phyloP scores from a whole-genome alignment of 2,329 filamentous ascomycete genomes.

The Zymoseptoria brevis region DNA sequence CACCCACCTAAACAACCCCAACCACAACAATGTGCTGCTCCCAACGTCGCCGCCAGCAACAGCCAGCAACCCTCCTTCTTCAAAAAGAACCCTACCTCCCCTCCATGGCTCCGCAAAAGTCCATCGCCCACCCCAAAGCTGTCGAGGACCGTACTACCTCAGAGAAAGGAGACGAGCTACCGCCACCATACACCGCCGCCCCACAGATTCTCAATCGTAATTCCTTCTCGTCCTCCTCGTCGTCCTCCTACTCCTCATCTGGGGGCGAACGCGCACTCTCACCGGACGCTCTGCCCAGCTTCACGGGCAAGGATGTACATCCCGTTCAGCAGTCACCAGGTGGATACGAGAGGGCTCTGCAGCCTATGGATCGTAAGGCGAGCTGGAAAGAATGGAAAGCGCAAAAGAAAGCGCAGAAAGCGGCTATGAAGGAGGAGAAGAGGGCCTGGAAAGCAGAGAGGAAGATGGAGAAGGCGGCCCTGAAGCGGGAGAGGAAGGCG shows the following conservation, averaged over 20 bases:
- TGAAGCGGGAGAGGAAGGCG: background rate
- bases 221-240: background rate
- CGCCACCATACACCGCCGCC: background rate
- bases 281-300: background rate
- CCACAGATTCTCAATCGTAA: background rate
- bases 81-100: background rate
- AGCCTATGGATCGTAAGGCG: background rate
- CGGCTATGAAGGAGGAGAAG: background rate
- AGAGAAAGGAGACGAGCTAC: background rate
- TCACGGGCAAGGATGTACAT: background rate
- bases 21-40: background rate
- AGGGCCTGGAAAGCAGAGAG: background rate
- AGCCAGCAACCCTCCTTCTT: background rate
- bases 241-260: background rate
- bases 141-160: background rate
- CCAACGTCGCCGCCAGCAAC: background rate
- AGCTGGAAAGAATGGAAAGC: background rate
- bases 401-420: background rate
- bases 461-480: background rate
- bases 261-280: background rate
- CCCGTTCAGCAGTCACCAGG: background rate
- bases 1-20: background rate
- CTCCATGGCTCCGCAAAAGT: background rate
- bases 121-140: background rate
- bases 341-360: background rate